These are phyloP conservation scores for Phylloboletellus chloephorus DNA, from an alignment of 1,284 basidiomycete genomes.

Conservation along the genomic window DNA sequence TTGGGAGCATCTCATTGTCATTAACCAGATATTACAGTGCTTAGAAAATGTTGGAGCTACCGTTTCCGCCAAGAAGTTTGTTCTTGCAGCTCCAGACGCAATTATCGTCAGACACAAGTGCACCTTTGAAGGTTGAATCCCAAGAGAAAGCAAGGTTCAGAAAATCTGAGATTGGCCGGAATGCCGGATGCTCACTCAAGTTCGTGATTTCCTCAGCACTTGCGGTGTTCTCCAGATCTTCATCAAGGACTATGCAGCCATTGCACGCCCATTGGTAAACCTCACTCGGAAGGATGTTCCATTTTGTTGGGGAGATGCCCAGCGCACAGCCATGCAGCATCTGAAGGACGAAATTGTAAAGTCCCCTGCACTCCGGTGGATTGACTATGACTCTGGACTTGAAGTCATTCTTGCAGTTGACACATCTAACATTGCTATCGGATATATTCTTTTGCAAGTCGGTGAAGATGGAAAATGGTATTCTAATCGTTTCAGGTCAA, in stretches of 20 bases:
- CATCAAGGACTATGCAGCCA: slow-evolving; percentile 17
- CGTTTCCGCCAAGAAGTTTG: slow-evolving; percentile 15
- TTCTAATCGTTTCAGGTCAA: slow-evolving; percentile 11
- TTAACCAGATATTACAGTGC: slow-evolving; percentile 19
- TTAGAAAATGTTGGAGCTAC: slow-evolving; percentile 19
- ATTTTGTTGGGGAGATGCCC: background rate
- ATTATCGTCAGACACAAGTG: background rate
- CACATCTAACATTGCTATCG: slow-evolving; percentile 31
- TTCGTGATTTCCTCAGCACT: background rate
- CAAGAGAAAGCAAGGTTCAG: background rate
- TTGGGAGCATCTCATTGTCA: slow-evolving; percentile 19
- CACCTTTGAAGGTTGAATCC: background rate
- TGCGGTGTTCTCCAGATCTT: slow-evolving; percentile 17
- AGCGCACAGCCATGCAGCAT: slow-evolving; percentile 17
- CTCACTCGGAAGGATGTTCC: background rate
- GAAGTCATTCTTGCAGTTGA: slow-evolving; percentile 36
- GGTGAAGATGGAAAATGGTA: slow-evolving; percentile 18
- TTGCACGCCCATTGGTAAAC: slow-evolving; percentile 2
- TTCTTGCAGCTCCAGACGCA: slow-evolving; percentile 1
- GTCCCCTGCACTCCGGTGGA: slow-evolving; percentile 23
- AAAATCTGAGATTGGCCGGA: background rate
- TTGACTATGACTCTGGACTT: slow-evolving; percentile 29
- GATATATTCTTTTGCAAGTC: slow-evolving; percentile 31
- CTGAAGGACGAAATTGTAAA: slow-evolving; percentile 25
- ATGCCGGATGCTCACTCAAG: slow-evolving; percentile 3